phyloP scores from a whole-genome alignment of 345 rosid genomes.

The Cardamine resedifolia region DNA sequence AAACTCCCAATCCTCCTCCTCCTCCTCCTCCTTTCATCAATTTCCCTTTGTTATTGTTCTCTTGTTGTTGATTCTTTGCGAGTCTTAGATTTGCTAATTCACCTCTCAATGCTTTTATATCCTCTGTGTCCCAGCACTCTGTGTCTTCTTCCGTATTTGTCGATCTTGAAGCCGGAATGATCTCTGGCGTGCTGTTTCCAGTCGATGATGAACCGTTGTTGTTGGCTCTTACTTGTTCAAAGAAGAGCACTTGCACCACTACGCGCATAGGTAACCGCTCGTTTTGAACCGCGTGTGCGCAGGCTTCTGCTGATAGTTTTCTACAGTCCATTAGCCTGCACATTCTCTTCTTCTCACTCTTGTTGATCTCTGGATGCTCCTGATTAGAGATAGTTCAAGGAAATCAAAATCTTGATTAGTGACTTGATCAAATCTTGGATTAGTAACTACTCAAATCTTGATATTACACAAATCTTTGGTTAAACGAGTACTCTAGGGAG shows the following conservation, averaged over 20 bases:
- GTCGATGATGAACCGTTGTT: slow-evolving; percentile 44
- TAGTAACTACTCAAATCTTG: background rate
- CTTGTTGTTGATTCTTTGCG: slow-evolving; percentile 42
- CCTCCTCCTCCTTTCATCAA: slow-evolving; percentile 57
- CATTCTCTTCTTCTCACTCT: slow-evolving; percentile 72
- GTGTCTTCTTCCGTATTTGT: slow-evolving; percentile 59
- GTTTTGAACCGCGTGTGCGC: slow-evolving; percentile 82
- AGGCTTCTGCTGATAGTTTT: slow-evolving; percentile 73
- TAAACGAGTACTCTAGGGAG: background rate
- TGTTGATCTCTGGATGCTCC: slow-evolving; percentile 65
- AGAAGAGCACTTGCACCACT: slow-evolving; percentile 92
- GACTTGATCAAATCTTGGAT: background rate
- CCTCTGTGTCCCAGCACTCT: slow-evolving; percentile 65
- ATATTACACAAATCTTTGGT: background rate
- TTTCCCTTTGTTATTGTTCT: slow-evolving; percentile 34
- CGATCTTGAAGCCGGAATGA: slow-evolving; percentile 59
- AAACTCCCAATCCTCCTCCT: slow-evolving; percentile 63
- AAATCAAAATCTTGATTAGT: background rate
- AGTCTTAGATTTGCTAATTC: slow-evolving; percentile 54
- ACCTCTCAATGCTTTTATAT: slow-evolving; percentile 68
- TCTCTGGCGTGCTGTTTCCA: slow-evolving; percentile 59
- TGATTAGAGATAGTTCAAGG: background rate
- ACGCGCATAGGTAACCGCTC: slow-evolving; percentile 82
- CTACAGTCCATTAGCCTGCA: slow-evolving; percentile 83
- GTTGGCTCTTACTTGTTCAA: slow-evolving; percentile 71